Percentiles rank a stretch among this genome's conserved stretches.
Conservation (phyloP, 139 green algal species). For the Tetraselmis chui region DNA sequence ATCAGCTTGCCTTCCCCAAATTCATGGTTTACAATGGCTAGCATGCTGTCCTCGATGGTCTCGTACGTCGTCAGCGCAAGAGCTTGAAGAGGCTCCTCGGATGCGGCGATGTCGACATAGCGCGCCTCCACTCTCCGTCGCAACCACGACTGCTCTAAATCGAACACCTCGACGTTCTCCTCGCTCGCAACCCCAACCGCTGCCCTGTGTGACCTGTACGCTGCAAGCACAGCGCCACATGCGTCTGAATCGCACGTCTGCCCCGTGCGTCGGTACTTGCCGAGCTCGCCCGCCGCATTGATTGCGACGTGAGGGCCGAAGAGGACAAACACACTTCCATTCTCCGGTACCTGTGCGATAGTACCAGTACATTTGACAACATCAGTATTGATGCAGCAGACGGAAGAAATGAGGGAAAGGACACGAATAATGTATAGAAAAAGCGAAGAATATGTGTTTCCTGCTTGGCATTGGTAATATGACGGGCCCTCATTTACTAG, state of each 20-base stretch:
- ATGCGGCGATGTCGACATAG: background rate
- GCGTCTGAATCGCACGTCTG: background rate
- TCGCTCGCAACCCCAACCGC: background rate
- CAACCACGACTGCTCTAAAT: background rate
- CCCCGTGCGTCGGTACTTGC: background rate
- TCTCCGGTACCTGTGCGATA: background rate
- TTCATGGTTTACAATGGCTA: background rate
- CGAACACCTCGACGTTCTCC: background rate
- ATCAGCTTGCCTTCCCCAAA: background rate
- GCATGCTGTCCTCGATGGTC: background rate
- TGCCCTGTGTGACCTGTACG: background rate
- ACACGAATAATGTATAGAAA: too few species aligned
- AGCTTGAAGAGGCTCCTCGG: background rate
- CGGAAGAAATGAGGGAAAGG: too few species aligned
- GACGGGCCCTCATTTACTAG: too few species aligned
- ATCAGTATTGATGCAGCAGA: too few species aligned
- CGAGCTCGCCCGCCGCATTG: background rate
- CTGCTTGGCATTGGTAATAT: too few species aligned
- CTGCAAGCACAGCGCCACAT: background rate
- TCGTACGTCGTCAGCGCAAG: background rate
- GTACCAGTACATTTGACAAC: too few species aligned
- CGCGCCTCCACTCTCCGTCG: background rate
- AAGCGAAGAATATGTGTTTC: too few species aligned
- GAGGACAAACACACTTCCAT: background rate
- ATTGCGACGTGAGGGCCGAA: background rate